Conservation (phyloP, 176 grass and related monocot species). For the Aegilops umbellulata region DNA sequence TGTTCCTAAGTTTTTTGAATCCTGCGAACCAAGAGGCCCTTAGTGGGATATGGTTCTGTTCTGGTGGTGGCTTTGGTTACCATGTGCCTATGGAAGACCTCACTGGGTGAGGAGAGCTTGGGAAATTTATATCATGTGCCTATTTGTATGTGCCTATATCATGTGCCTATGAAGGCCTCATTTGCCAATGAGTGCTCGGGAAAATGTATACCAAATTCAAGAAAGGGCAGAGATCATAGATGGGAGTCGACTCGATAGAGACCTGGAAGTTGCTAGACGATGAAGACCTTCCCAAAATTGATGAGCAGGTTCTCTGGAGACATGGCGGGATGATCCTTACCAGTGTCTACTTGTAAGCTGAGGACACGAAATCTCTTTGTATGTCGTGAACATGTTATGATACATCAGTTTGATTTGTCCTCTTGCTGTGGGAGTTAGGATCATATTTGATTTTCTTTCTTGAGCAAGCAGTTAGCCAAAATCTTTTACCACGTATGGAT, state of each 20-base stretch:
- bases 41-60: conserved; percentile 77
- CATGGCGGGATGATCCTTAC: not conserved
- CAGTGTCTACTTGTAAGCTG: not conserved
- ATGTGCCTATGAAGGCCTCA: conserved; percentile 37
- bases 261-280: conserved; percentile 86
- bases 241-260: conserved; percentile 47
- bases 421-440: not conserved
- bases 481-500: not conserved
- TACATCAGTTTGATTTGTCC: conserved; percentile 6
- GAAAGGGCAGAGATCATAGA: conserved; percentile 57
- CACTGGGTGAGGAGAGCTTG: not conserved
- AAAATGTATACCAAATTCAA: conserved; percentile 45
- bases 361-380: not conserved
- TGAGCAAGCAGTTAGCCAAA: not conserved
- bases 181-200: conserved; percentile 74
- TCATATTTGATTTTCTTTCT: not conserved
- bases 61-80: conserved; percentile 89
- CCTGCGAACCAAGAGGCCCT: conserved; percentile 28
- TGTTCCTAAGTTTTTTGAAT: not conserved
- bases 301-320: conserved; percentile 80
- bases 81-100: conserved; percentile 44
- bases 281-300: conserved; percentile 60
- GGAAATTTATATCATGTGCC: not conserved
- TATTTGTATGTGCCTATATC: conserved; percentile 10
- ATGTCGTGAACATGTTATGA: conserved; percentile 18